Evolutionary conservation across 768 basidiomycete genomes (phyloP).

Genomic region (Favolaschia claudopus): DNA sequence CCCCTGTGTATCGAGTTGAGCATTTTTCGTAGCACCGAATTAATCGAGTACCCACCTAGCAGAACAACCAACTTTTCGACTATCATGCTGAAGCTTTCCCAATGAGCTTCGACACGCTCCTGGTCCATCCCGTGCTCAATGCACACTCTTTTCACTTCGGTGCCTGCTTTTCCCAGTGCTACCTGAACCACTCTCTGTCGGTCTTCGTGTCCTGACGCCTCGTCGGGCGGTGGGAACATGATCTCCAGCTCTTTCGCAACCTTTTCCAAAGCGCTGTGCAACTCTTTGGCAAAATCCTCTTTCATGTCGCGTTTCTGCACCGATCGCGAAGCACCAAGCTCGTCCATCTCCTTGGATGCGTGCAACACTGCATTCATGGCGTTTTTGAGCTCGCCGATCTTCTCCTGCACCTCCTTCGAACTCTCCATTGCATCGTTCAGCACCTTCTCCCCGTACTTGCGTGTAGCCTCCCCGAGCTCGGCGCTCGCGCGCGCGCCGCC

Average conservation of each 20-base stretch:
- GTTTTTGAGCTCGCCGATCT: constrained; percentile 31
- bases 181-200: constrained; percentile 28
- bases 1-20: constrained; percentile 30
- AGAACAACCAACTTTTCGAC: constrained; percentile 33
- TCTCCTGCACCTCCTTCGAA: constrained; percentile 23
- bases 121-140: constrained; percentile 34
- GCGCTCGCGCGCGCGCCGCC: constrained; percentile 15
- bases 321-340: constrained; percentile 1
- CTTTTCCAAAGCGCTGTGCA: constrained; percentile 24
- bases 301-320: constrained; percentile 13
- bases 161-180: constrained; percentile 35
- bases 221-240: constrained; percentile 38
- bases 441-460: constrained; percentile 26
- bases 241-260: constrained; percentile 34
- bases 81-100: constrained; percentile 25
- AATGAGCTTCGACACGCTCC: constrained; percentile 27
- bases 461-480: constrained; percentile 12
- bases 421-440: constrained; percentile 22
- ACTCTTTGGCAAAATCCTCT: constrained; percentile 29
- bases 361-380: constrained; percentile 27
- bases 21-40: too few species aligned
- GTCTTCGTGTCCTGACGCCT: constrained; percentile 38
- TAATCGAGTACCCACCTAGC: constrained; percentile 26
- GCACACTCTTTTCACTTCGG: constrained; percentile 32
- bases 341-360: constrained; percentile 22